Evolutionary conservation across 306 rosid species (phyloP), one percentile per base, ranked within the genome.

Genomic region (Benincasa hispida): DNA sequence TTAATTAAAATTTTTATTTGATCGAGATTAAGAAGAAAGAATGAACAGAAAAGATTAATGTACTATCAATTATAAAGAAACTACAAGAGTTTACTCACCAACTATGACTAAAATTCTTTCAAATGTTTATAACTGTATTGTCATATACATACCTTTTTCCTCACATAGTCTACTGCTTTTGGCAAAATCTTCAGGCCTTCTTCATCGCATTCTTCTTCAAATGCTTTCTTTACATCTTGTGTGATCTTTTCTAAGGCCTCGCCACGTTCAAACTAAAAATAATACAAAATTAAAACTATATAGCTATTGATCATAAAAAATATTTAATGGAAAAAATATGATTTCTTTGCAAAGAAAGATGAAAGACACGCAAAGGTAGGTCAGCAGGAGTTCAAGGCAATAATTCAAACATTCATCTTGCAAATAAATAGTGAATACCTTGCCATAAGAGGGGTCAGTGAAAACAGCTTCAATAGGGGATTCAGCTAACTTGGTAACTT

Each of bases 391-490:
- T 12, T 12, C 5, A 69, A 34, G 61, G 21, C 25, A 35, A 11
- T 32, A 68, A 41, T 39, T 65, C 75, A 82, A 25, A 27, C 56
- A 10, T 32, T 41, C 70, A 35, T 78, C 66, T 66, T 25, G 65
- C 51, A 34, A 21, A 32, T 32, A 19, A 48, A 73, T 17, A 51
- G 58, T 41, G 75, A 35, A 77, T 82, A 94, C 97, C 95, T 94
- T 94, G 78, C 98, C 98, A 80, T 94, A 94, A 19, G 87, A 58
- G 72, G 96, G 92, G 86, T 94, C 97, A 12, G 99, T 91, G 83
- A 94, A 94, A 79, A 94, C 90, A 77, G 89, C 88, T 86, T 85
- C 86, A 27, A 94, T 91, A 54, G 91, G 93, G 80, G 86, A 84
- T 88, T 83, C 96, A n/a, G 96, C 96, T 84, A 92, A 25, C 62